Evolutionary conservation across 805 yeast genomes (phyloP), one percentile per base, ranked within the genome.

Genomic region (Kluyveromyces nonfermentans): DNA sequence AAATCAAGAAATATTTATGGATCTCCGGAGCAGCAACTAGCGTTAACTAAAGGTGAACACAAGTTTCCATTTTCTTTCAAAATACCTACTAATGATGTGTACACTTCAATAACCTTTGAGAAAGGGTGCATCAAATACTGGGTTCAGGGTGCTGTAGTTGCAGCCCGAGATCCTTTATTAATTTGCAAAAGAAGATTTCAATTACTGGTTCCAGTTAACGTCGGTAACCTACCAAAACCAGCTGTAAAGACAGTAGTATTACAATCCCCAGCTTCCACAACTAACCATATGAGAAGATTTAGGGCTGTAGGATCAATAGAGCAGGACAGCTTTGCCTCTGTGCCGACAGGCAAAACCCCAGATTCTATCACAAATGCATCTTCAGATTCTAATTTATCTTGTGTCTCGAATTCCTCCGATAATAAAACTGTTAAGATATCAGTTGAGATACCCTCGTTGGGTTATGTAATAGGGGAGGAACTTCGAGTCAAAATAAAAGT

Each of bases 21-120:
- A 1, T 63, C 46, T 16, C 55, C 51, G n/a, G 41, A 40, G 30
- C 33, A 31, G 28, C 33, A 42, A 19, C 37, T 36, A 36, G 32
- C 39, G 6, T 59, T 84, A n/a, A 74, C 78, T 16, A 77, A 78
- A 54, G 96, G 96, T 35, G 90, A 85, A 56, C 96, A 88, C 62
- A 66, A 85, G 31, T 88, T 89, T 58, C 95, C 95, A 17, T 89
- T 88, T 57, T 76, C 82, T 39, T 84, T 88, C 35, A 81, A 77
- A 52, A 70, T 88, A n/a, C 96, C 96, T 1, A 73, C 72, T 51
- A 78, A 76, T 50, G 75, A 83, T 50, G 73, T 85, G 3, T 81
- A 71, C 60, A 83, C 93, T 18, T 78, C 87, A 41, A 74, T 88
- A 20, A 80, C 79, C 50, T 88, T 88, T 53, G 96, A 89, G 52